phyloP scores from a whole-genome alignment of 2,329 filamentous ascomycete genomes.

The Alternaria gansuensis region DNA sequence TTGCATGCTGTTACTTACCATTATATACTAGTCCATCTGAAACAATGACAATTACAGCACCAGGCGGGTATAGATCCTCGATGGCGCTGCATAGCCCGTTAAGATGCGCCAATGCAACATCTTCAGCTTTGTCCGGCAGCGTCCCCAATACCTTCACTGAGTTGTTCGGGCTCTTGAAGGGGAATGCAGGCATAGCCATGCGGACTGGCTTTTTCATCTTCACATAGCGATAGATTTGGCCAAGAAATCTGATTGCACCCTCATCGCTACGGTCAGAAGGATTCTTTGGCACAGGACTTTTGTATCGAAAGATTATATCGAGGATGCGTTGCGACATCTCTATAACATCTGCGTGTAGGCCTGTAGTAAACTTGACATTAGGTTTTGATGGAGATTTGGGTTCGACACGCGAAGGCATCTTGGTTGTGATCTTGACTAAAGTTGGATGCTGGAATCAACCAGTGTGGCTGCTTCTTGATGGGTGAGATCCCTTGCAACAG shows the following conservation, averaged over 20 bases:
- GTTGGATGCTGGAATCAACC: not conserved
- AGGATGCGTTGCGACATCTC: conserved; percentile 21
- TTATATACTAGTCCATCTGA: conserved; percentile 56
- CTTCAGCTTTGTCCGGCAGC: conserved; percentile 55
- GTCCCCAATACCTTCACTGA: conserved; percentile 62
- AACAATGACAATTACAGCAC: conserved; percentile 52
- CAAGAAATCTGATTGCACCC: conserved; percentile 23
- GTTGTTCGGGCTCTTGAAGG: conserved; percentile 68
- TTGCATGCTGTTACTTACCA: no score
- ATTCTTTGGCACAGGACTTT: conserved; percentile 20
- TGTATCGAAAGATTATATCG: conserved; percentile 25
- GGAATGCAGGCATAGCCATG: conserved; percentile 62
- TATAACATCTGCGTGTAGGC: conserved; percentile 2
- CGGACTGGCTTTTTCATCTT: conserved; percentile 8
- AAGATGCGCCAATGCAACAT: conserved; percentile 54
- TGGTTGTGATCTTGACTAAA: not conserved
- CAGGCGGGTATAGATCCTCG: conserved; percentile 50
- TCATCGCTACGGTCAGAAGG: conserved; percentile 25
- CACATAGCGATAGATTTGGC: conserved; percentile 20
- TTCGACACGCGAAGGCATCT: conserved; percentile 19
- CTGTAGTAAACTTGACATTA: not conserved
- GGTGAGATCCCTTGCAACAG: no score
- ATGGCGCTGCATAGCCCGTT: conserved; percentile 55
- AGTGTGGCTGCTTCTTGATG: no score
- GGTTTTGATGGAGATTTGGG: not conserved